phyloP scores from a whole-genome alignment of 2,329 filamentous ascomycete genomes.

The Curvularia spicifera region DNA sequence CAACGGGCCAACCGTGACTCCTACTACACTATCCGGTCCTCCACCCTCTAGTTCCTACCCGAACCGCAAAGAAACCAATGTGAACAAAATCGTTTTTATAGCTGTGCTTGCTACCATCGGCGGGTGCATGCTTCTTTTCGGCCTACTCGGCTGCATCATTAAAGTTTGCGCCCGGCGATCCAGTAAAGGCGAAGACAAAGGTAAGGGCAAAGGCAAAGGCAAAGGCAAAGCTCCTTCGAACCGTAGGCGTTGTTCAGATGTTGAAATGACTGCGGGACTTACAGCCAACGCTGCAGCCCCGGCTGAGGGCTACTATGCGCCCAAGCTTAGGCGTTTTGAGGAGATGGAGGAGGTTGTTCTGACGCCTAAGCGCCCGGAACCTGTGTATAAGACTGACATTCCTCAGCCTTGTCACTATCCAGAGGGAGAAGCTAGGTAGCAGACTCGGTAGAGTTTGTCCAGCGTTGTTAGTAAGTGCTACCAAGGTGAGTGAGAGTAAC shows the following conservation, averaged over 20 bases:
- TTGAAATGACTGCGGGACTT: not conserved
- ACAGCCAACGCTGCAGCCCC: not conserved
- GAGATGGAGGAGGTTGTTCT: not conserved
- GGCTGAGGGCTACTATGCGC: not conserved
- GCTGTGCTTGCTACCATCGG: not conserved
- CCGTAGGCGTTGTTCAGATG: not conserved
- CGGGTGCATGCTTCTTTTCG: not conserved
- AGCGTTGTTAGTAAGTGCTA: not conserved
- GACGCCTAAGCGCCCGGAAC: not conserved
- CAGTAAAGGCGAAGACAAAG: not conserved
- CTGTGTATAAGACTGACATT: not conserved
- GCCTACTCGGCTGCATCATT: not conserved
- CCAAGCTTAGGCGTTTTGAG: not conserved
- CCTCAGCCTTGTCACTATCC: slow-evolving; percentile 2
- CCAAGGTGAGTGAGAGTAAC: not conserved
- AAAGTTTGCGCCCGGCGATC: not conserved
- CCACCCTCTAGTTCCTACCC: not conserved
- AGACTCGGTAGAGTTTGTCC: not conserved
- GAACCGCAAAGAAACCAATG: not conserved
- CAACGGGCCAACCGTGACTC: not conserved
- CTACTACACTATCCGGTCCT: not conserved
- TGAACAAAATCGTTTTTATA: not conserved
- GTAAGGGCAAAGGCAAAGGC: not conserved
- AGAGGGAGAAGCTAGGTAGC: not conserved
- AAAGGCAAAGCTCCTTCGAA: not conserved